Percentiles rank a stretch among this genome's conserved stretches.
phyloP scores from a whole-genome alignment of 1,139 yeast species.

The Geotrichum citri-aurantii region DNA sequence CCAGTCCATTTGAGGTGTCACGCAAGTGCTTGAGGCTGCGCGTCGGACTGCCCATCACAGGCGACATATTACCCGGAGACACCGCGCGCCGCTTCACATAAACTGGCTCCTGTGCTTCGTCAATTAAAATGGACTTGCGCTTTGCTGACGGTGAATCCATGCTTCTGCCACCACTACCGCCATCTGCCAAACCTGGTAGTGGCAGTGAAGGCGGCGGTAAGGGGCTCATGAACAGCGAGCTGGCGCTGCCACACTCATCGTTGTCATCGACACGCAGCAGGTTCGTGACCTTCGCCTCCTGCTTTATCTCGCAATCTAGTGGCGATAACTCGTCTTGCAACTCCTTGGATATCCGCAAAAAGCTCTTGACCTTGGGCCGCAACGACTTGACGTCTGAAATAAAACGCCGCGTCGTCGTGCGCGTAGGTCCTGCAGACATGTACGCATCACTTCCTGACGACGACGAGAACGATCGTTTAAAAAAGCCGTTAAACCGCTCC shows the following conservation, averaged over 20 bases:
- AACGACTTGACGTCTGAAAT: constrained; percentile 25
- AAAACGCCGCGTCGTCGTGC: constrained; percentile 21
- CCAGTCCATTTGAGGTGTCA: constrained; percentile 30
- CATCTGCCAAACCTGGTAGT: not conserved
- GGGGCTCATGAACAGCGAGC: not conserved
- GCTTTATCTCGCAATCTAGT: constrained; percentile 32
- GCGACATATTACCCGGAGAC: constrained; percentile 28
- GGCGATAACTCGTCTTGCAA: constrained; percentile 34
- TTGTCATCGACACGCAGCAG: constrained; percentile 29
- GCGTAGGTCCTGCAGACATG: not conserved
- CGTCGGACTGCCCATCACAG: constrained; percentile 25
- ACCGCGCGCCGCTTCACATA: constrained; percentile 32
- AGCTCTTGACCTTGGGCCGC: constrained; percentile 31
- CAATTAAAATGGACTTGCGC: constrained; percentile 25
- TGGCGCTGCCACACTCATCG: not conserved
- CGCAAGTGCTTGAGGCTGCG: constrained; percentile 30
- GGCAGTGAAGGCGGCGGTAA: not conserved
- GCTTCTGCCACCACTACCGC: not conserved
- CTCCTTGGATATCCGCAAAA: constrained; percentile 32
- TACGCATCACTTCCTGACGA: not conserved
- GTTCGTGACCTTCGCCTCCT: constrained; percentile 33
- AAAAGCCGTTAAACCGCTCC: not conserved
- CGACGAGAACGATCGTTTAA: not conserved
- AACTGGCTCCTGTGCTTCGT: constrained; percentile 24
- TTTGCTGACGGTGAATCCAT: constrained; percentile 20